These are phyloP conservation scores for Diatrype stigma DNA, from an alignment of 2,329 filamentous ascomycete species.

Conservation along the genomic window DNA sequence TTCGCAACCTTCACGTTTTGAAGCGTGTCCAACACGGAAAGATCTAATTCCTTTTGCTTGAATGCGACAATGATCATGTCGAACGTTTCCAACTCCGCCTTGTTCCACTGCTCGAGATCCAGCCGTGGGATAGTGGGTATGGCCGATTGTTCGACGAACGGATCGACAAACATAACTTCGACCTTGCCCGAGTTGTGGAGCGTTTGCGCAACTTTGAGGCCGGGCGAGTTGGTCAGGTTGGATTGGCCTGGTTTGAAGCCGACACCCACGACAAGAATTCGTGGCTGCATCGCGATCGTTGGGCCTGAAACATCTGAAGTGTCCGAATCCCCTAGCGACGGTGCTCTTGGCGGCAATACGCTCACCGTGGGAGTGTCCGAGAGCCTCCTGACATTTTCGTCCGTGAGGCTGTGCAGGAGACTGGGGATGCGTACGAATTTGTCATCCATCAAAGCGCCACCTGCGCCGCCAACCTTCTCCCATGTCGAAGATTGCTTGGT, in stretches of 20 bases:
- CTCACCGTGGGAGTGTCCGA: background rate
- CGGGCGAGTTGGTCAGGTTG: constrained; percentile 43
- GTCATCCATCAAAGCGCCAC: background rate
- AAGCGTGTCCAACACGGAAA: constrained; percentile 31
- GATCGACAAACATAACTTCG: constrained; percentile 41
- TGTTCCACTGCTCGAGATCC: constrained; percentile 34
- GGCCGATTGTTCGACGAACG: constrained; percentile 37
- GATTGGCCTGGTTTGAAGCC: constrained; percentile 49
- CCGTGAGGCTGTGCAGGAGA: background rate
- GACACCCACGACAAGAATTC: constrained; percentile 42
- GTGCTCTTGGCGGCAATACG: background rate
- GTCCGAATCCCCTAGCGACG: background rate
- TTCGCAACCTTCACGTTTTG: constrained; percentile 32
- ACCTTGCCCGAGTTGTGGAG: constrained; percentile 32
- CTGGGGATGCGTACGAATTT: background rate
- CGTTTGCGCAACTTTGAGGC: constrained; percentile 36
- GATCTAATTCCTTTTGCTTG: constrained; percentile 39
- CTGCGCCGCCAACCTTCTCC: background rate
- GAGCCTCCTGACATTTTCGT: background rate
- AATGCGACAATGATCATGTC: constrained; percentile 41
- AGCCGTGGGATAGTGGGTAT: constrained; percentile 37
- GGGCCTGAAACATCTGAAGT: background rate
- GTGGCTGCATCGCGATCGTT: constrained; percentile 13
- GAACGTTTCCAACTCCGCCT: constrained; percentile 33
- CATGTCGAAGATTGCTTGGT: background rate